Percentiles rank a stretch among this genome's conserved stretches.
Evolutionary conservation across 2,329 filamentous ascomycete species (phyloP).

Genomic region (Didymellaceae sp.): DNA sequence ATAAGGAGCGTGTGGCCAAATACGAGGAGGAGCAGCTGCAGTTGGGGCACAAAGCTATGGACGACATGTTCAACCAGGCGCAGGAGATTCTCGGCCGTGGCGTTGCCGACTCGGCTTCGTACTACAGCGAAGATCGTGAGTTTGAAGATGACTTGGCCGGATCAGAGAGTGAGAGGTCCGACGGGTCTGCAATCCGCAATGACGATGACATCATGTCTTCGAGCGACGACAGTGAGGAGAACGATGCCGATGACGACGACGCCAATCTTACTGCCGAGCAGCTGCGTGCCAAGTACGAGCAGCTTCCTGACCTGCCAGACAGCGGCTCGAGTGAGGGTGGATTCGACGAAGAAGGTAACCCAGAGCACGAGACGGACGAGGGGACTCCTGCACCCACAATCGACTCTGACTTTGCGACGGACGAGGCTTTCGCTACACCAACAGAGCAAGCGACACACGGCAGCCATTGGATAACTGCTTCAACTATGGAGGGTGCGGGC

Average conservation of each 20-base stretch:
- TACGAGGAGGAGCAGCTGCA: constrained; percentile 68
- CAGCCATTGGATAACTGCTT: too few species aligned
- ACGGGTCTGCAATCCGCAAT: constrained; percentile 47
- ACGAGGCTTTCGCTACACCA: constrained; percentile 21
- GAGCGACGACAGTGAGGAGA: constrained; percentile 47
- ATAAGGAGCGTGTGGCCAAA: constrained; percentile 60
- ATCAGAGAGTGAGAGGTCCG: constrained; percentile 48
- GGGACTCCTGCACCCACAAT: constrained; percentile 40
- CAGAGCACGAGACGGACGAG: constrained; percentile 32
- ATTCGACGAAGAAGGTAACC: constrained; percentile 46
- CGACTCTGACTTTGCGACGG: constrained; percentile 39
- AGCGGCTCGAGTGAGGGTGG: constrained; percentile 34
- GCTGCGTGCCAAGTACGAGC: constrained; percentile 71
- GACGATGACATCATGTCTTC: constrained; percentile 52
- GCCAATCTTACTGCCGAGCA: constrained; percentile 74
- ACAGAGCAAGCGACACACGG: constrained; percentile 21
- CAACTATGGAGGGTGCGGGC: constrained; percentile 21
- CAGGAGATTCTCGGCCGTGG: constrained; percentile 54
- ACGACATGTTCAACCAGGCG: constrained; percentile 74
- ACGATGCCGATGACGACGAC: constrained; percentile 60
- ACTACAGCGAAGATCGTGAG: constrained; percentile 49
- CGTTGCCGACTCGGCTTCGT: constrained; percentile 45
- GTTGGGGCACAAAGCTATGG: constrained; percentile 67
- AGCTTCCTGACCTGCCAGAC: constrained; percentile 60
- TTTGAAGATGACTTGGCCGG: constrained; percentile 52